Evolutionary conservation across 768 basidiomycete species (phyloP).

Genomic region (Boletus rubescentipes): DNA sequence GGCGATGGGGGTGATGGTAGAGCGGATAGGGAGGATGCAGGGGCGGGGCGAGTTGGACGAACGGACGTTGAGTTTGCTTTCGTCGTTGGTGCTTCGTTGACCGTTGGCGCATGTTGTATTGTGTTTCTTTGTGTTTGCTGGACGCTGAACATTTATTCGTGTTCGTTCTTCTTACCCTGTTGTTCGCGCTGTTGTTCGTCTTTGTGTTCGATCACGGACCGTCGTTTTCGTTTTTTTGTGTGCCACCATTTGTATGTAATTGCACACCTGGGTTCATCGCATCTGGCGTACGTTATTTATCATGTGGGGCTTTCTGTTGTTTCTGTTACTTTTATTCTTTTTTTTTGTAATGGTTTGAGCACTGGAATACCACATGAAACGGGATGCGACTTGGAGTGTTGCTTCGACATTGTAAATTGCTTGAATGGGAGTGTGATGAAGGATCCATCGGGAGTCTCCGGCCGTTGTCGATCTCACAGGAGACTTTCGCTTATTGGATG

Average conservation of each 20-base stretch:
- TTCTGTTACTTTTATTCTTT: background rate
- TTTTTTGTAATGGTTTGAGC: background rate
- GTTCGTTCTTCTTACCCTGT: background rate
- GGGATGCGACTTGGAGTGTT: too few relatives aligned
- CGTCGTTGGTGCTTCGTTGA: constrained; percentile 33
- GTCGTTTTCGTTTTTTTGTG: too few relatives aligned
- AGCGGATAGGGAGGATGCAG: constrained; percentile 34
- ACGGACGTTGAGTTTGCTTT: constrained; percentile 46
- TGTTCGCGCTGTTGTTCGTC: background rate
- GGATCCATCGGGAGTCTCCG: too few relatives aligned
- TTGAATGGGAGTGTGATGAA: too few relatives aligned
- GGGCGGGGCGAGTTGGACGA: constrained; percentile 43
- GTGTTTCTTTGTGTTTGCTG: background rate
- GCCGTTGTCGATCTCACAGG: too few relatives aligned
- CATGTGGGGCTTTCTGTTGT: background rate
- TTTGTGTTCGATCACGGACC: background rate
- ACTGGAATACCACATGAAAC: too few relatives aligned
- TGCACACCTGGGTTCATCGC: background rate
- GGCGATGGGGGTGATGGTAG: constrained; percentile 7
- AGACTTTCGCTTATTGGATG: too few relatives aligned
- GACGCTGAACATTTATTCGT: background rate
- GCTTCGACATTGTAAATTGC: too few relatives aligned
- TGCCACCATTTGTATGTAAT: constrained; percentile 1
- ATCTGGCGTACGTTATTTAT: background rate
- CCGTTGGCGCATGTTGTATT: constrained; percentile 1